Evolutionary conservation across 139 green algal species (phyloP).

Genomic region (Raphidocelis subcapitata): DNA sequence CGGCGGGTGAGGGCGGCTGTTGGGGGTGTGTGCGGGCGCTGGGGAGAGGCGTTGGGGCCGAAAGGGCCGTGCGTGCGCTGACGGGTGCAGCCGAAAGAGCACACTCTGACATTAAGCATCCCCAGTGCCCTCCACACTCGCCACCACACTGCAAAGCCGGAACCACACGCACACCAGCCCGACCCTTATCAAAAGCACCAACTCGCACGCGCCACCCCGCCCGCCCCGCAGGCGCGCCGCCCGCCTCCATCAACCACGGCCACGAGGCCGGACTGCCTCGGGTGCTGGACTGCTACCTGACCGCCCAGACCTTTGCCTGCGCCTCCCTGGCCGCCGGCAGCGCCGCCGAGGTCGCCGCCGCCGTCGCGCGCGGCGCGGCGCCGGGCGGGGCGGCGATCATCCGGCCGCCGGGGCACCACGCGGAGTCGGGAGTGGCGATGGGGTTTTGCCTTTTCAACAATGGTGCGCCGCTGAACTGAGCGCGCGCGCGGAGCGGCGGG

Average conservation of each 20-base stretch:
- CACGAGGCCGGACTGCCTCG: background rate
- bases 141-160: too few species aligned
- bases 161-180: too few species aligned
- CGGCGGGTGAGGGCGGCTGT: background rate
- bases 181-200: too few species aligned
- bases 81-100: too few species aligned
- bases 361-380: slow-evolving; percentile 44
- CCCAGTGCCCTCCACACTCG: too few species aligned
- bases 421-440: slow-evolving; percentile 66
- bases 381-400: slow-evolving; percentile 58
- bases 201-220: too few species aligned
- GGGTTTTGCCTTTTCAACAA: slow-evolving; percentile 94
- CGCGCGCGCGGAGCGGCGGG: slow-evolving; percentile 1
- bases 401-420: slow-evolving; percentile 79
- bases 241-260: slow-evolving; percentile 1
- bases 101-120: too few species aligned
- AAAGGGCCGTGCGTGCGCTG: too few species aligned
- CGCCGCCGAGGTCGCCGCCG: slow-evolving; percentile 57
- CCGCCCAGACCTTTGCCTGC: slow-evolving; percentile 52
- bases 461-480: slow-evolving; percentile 13
- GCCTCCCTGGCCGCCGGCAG: slow-evolving; percentile 65
- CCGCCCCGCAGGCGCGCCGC: background rate
- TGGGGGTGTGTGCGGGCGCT: background rate
- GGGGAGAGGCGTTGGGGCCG: too few species aligned
- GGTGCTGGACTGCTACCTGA: slow-evolving; percentile 68